Base-by-base conservation (phyloP, 371 early-diverging fungal species). In the Phascolomyces articulosus region DNA sequence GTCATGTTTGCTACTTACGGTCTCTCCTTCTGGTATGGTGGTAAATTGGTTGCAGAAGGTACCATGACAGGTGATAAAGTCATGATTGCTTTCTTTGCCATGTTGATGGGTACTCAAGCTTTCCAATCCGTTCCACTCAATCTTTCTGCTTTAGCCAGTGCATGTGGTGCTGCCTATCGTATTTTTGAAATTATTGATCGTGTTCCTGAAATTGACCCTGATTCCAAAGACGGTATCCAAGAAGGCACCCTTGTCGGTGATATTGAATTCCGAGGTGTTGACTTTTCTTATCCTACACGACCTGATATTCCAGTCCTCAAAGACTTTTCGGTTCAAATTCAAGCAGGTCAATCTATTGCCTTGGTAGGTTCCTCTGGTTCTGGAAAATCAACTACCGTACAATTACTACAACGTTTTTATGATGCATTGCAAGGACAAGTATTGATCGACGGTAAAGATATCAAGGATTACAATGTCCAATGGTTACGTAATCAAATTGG, bases 371-470 rank as follows among this genome's bases (percentile, higher is more conserved):
- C 83, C 44, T 91, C 92, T 29, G 96, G 97, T 15, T 88, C 89
- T 20, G 95, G 97, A 40, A 95, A 94, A 71, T 92, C 93, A 9
- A 96, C 97, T 18, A 89, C 92, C 31, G 77, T 96, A 51, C 88
- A 89, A 41, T 86, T 96, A 28, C 59, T 95, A 26, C 91, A 93
- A 72, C 93, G 98, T 51, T 95, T 96, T 73, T 97, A 97, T 71
- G 86, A 90, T 64, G 83, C 90, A 0, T 63, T 70, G 11, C 60
- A 55, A 27, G 94, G 94, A 47, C 62, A 68, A 0, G 80, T 94
- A 29, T 58, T 66, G 15, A 31, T 94, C 10, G 94, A 95, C 64
- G 92, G 92, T 40, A 70, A 77, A 20, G 79, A 89, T 58, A 72
- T 92, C 48, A 75, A 80, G 29, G 82, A 83, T 16, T 74, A 86